Base-by-base conservation (phyloP, 106 monocot genomes). In the Ottelia alismoides region DNA sequence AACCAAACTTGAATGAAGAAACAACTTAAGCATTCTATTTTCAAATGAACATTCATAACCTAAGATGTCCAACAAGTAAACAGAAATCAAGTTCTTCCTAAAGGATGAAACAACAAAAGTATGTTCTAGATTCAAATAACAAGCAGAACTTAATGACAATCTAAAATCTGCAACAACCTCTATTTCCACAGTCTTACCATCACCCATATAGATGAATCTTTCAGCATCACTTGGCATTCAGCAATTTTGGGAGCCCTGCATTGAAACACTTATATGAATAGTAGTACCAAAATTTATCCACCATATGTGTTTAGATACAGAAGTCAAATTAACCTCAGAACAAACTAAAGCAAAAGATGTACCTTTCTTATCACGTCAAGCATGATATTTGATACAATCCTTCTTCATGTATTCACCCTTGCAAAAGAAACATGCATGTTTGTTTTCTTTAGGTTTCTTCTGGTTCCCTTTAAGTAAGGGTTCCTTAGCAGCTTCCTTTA, bases 131-230 rank as follows among this genome's bases (percentile, higher is more conserved):
- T 52, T 28, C 11, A 52, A 59, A 59, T 51, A 59, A 3, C 0
- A 52, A 28, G 27, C 44, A 45, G 27, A 27, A 0, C 45, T 52
- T 22, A 68, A 45, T 14, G 59, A 52, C 11, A 59, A 68, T 45
- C 19, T 51, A 59, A 58, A 59, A 4, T 0, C 40, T 1, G 21
- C n/a, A 31, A 68, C 59, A 6, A 59, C 52, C 25, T 59, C 35
- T 22, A 68, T 22, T 52, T 50, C 9, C 20, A 35, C 51, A 3
- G 3, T 27, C 7, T 60, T 68, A 1, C n/a, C 44, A 29, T 68
- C 59, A 5, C 52, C 51, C 51, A 68, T 27, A 59, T 51, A 68
- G 43, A 68, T 58, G 25, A 27, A 59, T 68, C 51, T 60, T 51
- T 68, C 59, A 60, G 0, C 32, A 52, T 67, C 57, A 67, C 27